These are phyloP conservation scores for Trametes villosa DNA, from an alignment of 768 basidiomycete species.

Conservation along the genomic window DNA sequence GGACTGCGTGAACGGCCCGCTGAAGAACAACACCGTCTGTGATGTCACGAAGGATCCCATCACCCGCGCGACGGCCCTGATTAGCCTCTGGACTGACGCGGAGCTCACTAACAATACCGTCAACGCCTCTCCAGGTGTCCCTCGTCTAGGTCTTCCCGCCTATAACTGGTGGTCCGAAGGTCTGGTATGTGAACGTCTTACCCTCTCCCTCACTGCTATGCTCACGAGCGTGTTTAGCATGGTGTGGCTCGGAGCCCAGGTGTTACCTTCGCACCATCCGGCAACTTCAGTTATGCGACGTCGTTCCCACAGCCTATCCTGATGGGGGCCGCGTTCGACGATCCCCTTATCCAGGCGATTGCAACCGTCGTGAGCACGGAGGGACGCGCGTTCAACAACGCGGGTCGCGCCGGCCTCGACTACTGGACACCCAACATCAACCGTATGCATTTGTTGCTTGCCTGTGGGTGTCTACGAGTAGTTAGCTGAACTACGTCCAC, in stretches of 20 bases:
- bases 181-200: slow-evolving; percentile 41
- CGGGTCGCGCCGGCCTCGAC: slow-evolving; percentile 54
- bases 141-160: slow-evolving; percentile 57
- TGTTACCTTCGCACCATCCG: slow-evolving; percentile 51
- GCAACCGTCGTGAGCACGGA: slow-evolving; percentile 59
- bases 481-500: not conserved
- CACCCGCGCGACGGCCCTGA: slow-evolving; percentile 54
- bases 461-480: not conserved
- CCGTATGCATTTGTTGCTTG: slow-evolving; percentile 7
- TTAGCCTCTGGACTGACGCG: slow-evolving; percentile 51
- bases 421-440: slow-evolving; percentile 59
- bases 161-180: slow-evolving; percentile 70
- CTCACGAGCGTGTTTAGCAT: slow-evolving; percentile 38
- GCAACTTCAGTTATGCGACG: slow-evolving; percentile 59
- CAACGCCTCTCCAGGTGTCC: slow-evolving; percentile 53
- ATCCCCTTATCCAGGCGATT: slow-evolving; percentile 51
- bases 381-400: slow-evolving; percentile 62
- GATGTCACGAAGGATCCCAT: slow-evolving; percentile 47
- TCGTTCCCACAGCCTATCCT: slow-evolving; percentile 63
- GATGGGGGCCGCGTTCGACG: slow-evolving; percentile 60
- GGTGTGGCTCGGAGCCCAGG: slow-evolving; percentile 59
- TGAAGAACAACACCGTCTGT: slow-evolving; percentile 52
- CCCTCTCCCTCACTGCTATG: not conserved
- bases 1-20: slow-evolving; percentile 50
- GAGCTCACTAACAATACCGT: slow-evolving; percentile 58